Evolutionary conservation across 2,329 filamentous ascomycete genomes (phyloP).

Genomic region (Penicillium sp.): DNA sequence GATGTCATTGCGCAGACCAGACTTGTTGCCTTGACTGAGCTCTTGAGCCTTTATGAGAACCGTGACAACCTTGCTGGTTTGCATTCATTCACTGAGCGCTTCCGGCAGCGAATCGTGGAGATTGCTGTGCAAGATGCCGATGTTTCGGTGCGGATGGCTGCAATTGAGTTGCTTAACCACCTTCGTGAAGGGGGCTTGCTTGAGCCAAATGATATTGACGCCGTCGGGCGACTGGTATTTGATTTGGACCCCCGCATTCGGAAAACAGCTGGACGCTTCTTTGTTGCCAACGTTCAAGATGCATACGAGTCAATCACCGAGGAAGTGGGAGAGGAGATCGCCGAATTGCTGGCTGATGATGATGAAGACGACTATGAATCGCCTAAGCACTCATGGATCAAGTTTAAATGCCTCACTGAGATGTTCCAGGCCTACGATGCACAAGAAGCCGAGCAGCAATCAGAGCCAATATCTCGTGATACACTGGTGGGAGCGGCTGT

Average conservation of each 20-base stretch:
- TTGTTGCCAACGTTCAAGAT: constrained; percentile 81
- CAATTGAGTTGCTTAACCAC: constrained; percentile 77
- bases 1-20: constrained; percentile 73
- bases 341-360: constrained; percentile 73
- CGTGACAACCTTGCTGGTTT: constrained; percentile 73
- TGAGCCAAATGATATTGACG: constrained; percentile 87
- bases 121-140: constrained; percentile 88
- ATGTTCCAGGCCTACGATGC: constrained; percentile 77
- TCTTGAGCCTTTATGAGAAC: constrained; percentile 74
- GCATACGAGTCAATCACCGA: constrained; percentile 76
- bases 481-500: constrained; percentile 60
- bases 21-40: constrained; percentile 80
- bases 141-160: constrained; percentile 71
- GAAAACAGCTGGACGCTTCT: constrained; percentile 86
- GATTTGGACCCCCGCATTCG: constrained; percentile 81
- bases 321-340: constrained; percentile 75
- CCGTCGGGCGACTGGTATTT: constrained; percentile 82
- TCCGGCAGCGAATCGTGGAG: constrained; percentile 81
- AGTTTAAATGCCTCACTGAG: constrained; percentile 85
- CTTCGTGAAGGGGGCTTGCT: constrained; percentile 81
- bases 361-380: constrained; percentile 69
- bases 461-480: constrained; percentile 29
- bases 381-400: constrained; percentile 81
- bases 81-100: constrained; percentile 89
- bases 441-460: constrained; percentile 47